Conservation (phyloP, 495 filamentous ascomycete genomes). For the Astrothelium subdiscretum region DNA sequence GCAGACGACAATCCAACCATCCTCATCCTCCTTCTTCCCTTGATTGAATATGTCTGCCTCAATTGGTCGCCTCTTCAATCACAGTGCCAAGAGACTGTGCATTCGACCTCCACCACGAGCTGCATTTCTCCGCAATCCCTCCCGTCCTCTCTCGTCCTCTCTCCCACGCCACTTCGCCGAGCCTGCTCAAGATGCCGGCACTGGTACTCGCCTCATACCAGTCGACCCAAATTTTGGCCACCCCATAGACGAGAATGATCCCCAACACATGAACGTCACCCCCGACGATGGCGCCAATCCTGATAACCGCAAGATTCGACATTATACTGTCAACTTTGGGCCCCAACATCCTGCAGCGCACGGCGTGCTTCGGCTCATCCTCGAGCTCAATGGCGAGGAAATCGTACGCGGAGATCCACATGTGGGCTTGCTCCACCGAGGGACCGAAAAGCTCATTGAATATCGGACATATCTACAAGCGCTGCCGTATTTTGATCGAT, state of each 20-base stretch:
- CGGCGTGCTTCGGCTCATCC: conserved; percentile 93
- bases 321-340: conserved; percentile 99
- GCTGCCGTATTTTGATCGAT: conserved; percentile 94
- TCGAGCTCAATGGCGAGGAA: conserved; percentile 95
- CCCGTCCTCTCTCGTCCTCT: conserved; percentile 58
- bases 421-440: conserved; percentile 90
- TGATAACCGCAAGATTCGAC: conserved; percentile 76
- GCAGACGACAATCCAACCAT: not conserved
- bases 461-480: conserved; percentile 99
- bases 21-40: not conserved
- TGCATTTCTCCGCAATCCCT: conserved; percentile 13
- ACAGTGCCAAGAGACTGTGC: conserved; percentile 54
- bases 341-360: conserved; percentile 98
- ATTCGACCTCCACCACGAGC: conserved; percentile 25
- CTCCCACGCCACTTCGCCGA: conserved; percentile 51
- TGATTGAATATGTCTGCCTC: conserved; percentile 48
- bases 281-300: conserved; percentile 40
- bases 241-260: conserved; percentile 36
- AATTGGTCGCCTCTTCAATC: conserved; percentile 51
- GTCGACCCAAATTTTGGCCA: conserved; percentile 46
- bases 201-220: conserved; percentile 46
- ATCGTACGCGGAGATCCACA: conserved; percentile 95
- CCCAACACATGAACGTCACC: conserved; percentile 31
- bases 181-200: conserved; percentile 36
- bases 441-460: conserved; percentile 99